Conservation (phyloP, 169 alveolate genomes). For the Cryptosporidium felis region DNA sequence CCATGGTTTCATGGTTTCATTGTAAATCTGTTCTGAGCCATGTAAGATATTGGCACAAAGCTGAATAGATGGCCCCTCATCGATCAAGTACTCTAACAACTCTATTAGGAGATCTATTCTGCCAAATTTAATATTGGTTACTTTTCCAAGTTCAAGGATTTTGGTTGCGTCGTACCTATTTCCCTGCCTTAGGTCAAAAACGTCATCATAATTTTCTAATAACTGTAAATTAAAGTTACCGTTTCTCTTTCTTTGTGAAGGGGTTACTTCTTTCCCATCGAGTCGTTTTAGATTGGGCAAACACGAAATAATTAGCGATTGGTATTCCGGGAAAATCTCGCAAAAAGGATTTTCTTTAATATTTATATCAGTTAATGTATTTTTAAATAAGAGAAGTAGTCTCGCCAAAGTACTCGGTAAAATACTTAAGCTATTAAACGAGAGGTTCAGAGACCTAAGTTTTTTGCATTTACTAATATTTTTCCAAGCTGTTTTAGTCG, state of each 20-base stretch:
- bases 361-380: slow-evolving; percentile 8
- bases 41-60: slow-evolving; percentile 47
- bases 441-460: slow-evolving; percentile 8
- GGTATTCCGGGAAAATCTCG: slow-evolving; percentile 47
- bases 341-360: slow-evolving; percentile 53
- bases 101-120: slow-evolving; percentile 30
- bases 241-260: neutral
- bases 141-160: neutral
- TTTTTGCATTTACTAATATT: slow-evolving; percentile 14
- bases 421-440: slow-evolving; percentile 14
- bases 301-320: slow-evolving; percentile 26
- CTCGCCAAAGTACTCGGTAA: slow-evolving; percentile 35
- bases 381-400: neutral
- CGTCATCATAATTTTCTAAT: slow-evolving; percentile 40
- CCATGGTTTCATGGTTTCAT: slow-evolving; percentile 67
- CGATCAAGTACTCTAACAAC: slow-evolving; percentile 20
- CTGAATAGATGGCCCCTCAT: slow-evolving; percentile 35
- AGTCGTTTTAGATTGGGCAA: neutral
- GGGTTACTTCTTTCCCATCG: slow-evolving; percentile 14
- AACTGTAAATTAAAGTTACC: slow-evolving; percentile 11
- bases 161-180: slow-evolving; percentile 51
- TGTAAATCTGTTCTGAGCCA: slow-evolving; percentile 47
- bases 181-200: slow-evolving; percentile 39
- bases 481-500: slow-evolving; percentile 21
- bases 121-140: slow-evolving; percentile 3